These are phyloP conservation scores for Tuber calosporum DNA, from an alignment of 495 filamentous ascomycete species.

Conservation along the genomic window DNA sequence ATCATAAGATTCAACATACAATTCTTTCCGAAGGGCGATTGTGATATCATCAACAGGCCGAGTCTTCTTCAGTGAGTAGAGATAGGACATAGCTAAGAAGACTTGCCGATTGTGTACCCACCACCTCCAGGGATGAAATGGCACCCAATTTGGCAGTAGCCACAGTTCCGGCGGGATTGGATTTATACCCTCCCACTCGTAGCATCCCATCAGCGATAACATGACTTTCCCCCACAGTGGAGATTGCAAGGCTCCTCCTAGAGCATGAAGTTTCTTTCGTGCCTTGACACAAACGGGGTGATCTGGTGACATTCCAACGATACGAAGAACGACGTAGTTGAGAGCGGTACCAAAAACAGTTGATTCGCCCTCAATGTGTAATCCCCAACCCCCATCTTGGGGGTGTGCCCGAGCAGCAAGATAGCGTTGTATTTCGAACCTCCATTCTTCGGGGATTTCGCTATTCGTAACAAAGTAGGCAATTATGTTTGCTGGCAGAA, in stretches of 20 bases:
- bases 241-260: constrained; percentile 75
- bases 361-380: constrained; percentile 93
- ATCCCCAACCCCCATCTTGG: constrained; percentile 89
- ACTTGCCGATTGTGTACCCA: constrained; percentile 97
- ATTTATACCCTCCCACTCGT: constrained; percentile 86
- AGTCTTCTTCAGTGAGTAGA: constrained; percentile 72
- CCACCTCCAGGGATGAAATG: constrained; percentile 92
- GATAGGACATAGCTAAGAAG: constrained; percentile 82
- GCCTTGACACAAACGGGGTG: constrained; percentile 83
- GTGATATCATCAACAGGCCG: constrained; percentile 65
- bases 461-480: constrained; percentile 89
- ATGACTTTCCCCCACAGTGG: constrained; percentile 97
- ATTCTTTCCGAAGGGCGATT: constrained; percentile 65
- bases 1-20: constrained; percentile 74
- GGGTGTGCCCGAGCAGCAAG: constrained; percentile 80
- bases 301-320: constrained; percentile 84
- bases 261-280: constrained; percentile 67
- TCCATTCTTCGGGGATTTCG: constrained; percentile 70
- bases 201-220: constrained; percentile 74
- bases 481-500: constrained; percentile 76
- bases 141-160: constrained; percentile 93
- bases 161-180: constrained; percentile 89
- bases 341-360: constrained; percentile 82
- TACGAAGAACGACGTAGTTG: constrained; percentile 78
- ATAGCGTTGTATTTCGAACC: constrained; percentile 88